Evolutionary conservation across 2,329 filamentous ascomycete species (phyloP).

Genomic region (Xylariaceae sp.): DNA sequence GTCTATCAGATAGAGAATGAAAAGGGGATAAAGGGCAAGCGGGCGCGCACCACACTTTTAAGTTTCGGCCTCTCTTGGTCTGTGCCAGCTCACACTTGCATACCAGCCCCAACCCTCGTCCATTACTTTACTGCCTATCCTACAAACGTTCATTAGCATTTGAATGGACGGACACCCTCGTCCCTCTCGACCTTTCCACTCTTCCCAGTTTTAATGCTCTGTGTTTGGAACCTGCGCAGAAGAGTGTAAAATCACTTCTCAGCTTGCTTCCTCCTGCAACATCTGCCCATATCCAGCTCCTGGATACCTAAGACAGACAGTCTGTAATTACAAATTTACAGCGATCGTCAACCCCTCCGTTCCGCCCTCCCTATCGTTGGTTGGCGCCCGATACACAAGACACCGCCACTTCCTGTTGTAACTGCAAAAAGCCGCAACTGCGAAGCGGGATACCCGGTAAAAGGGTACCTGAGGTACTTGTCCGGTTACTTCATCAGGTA

Average conservation of each 20-base stretch:
- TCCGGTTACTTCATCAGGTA: no score
- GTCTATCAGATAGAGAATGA: background rate
- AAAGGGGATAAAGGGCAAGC: background rate
- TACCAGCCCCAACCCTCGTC: constrained; percentile 6
- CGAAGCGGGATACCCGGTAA: background rate
- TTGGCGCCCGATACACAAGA: background rate
- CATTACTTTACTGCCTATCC: background rate
- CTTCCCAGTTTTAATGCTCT: background rate
- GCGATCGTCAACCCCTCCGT: background rate
- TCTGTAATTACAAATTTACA: background rate
- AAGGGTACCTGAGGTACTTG: background rate
- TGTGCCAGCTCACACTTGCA: constrained; percentile 23
- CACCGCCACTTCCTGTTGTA: background rate
- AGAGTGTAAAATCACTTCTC: background rate
- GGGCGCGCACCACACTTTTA: constrained; percentile 1
- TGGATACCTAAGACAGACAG: no score
- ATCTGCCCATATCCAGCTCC: no score
- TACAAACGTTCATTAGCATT: background rate
- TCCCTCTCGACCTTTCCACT: background rate
- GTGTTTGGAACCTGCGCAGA: background rate
- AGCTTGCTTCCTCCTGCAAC: background rate
- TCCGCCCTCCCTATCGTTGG: background rate
- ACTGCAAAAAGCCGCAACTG: background rate
- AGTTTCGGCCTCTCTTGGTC: constrained; percentile 11
- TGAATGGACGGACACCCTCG: background rate